These are phyloP conservation scores for Syzygium syzygioides DNA, from an alignment of 441 rosid species.

Conservation along the genomic window DNA sequence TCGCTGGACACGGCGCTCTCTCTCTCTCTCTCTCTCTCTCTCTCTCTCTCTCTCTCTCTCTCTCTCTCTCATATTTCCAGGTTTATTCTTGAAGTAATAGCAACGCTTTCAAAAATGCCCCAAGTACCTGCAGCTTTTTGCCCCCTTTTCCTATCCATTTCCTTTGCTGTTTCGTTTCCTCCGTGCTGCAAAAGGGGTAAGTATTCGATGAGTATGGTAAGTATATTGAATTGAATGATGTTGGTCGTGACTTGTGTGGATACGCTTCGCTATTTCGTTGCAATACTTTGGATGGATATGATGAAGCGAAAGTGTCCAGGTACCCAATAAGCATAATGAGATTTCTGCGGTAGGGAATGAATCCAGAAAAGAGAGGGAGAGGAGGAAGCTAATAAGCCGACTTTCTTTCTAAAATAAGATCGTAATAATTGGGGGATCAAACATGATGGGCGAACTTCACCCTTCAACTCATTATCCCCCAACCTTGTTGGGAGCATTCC, in stretches of 20 bases:
- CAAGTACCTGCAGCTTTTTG: background rate
- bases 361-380: background rate
- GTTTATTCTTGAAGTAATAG: background rate
- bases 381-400: background rate
- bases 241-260: background rate
- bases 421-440: background rate
- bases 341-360: background rate
- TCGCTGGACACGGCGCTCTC: background rate
- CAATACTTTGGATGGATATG: background rate
- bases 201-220: background rate
- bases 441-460: background rate
- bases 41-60: no score
- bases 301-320: background rate
- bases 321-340: background rate
- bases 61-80: background rate
- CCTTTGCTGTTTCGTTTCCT: background rate
- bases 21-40: background rate
- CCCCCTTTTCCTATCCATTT: background rate
- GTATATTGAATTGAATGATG: background rate
- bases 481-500: background rate
- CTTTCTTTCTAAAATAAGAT: background rate
- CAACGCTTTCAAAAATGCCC: background rate
- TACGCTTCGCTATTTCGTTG: background rate
- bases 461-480: background rate
- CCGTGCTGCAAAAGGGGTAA: background rate